phyloP scores from a whole-genome alignment of 441 rosid genomes.

The Dalechampia spathulata region DNA sequence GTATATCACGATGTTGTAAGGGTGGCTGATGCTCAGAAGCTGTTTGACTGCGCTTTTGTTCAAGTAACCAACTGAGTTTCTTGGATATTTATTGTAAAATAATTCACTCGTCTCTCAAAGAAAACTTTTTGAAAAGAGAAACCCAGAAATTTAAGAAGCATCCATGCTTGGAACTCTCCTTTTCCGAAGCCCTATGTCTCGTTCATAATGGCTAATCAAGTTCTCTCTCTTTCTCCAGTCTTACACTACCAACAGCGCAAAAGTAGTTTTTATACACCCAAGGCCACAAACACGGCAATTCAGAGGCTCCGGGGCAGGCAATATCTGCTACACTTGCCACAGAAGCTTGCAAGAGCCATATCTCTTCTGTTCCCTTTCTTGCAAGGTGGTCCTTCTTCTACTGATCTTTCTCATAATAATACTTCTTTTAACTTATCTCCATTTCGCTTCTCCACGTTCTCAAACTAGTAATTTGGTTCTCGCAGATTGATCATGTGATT shows the following conservation, averaged over 20 bases:
- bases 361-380: constrained; percentile 74
- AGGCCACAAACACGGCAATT: constrained; percentile 66
- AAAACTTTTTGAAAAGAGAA: too few relatives aligned
- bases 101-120: too few relatives aligned
- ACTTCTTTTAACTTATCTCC: too few relatives aligned
- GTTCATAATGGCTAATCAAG: too few relatives aligned
- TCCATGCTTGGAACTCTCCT: too few relatives aligned
- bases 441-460: too few relatives aligned
- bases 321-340: constrained; percentile 59
- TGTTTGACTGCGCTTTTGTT: constrained; percentile 74
- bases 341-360: constrained; percentile 71
- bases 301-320: constrained; percentile 66
- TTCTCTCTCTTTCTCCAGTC: constrained; percentile 52
- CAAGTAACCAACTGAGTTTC: constrained; percentile 42
- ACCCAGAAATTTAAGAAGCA: too few relatives aligned
- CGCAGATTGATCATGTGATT: constrained; percentile 50
- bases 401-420: too few relatives aligned
- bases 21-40: constrained; percentile 58
- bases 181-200: too few relatives aligned
- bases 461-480: too few relatives aligned
- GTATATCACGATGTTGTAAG: constrained; percentile 78
- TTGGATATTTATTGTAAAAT: too few relatives aligned
- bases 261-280: constrained; percentile 75
- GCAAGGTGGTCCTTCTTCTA: too few relatives aligned
- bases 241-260: constrained; percentile 73